Evolutionary conservation across 495 filamentous ascomycete species (phyloP).

Genomic region (Penicillium cinerascens): DNA sequence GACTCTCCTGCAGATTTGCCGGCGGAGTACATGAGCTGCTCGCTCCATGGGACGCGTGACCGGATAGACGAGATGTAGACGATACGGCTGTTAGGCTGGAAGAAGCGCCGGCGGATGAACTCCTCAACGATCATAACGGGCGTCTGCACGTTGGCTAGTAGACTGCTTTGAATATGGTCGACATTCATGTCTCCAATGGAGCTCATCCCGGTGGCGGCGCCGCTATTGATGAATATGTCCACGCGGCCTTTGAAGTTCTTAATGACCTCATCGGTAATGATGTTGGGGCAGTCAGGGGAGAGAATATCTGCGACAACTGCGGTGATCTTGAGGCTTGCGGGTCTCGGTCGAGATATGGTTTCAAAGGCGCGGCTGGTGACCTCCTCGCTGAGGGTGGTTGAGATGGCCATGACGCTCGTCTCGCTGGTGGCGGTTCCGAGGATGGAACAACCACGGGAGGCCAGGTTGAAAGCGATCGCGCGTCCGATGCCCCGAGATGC

Average conservation of each 20-base stretch:
- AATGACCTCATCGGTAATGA: background rate
- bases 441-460: constrained; percentile 2
- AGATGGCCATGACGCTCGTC: background rate
- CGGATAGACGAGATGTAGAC: background rate
- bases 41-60: background rate
- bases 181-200: background rate
- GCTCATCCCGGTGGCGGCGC: background rate
- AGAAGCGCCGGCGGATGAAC: background rate
- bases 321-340: background rate
- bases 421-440: background rate
- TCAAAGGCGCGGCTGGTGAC: background rate
- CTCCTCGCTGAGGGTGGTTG: background rate
- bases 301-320: background rate
- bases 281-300: background rate
- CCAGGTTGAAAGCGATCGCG: constrained; percentile 11
- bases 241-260: background rate
- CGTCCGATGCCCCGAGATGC: constrained; percentile 33
- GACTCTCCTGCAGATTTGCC: background rate
- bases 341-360: background rate
- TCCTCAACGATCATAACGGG: background rate
- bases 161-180: background rate
- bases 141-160: background rate
- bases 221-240: background rate
- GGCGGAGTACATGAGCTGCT: background rate
- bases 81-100: background rate